Evolutionary conservation across 2,329 filamentous ascomycete species (phyloP).

Genomic region (Gnomoniopsis sp.): DNA sequence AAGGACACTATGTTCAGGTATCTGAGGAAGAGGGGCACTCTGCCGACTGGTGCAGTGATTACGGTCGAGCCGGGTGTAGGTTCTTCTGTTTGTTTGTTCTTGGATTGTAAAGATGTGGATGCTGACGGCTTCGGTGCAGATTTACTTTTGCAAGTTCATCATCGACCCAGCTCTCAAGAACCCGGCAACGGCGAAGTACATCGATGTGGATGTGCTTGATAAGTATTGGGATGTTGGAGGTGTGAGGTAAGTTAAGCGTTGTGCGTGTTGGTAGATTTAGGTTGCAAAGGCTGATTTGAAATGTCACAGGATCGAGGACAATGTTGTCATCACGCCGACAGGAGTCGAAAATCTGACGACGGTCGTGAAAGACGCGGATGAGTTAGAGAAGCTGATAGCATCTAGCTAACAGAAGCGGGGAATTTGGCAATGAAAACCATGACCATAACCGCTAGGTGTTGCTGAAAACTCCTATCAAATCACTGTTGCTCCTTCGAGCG

Average conservation of each 20-base stretch:
- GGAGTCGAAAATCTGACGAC: constrained; percentile 65
- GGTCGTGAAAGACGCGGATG: constrained; percentile 58
- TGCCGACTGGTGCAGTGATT: constrained; percentile 79
- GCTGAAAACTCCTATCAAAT: not conserved
- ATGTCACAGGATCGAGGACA: constrained; percentile 51
- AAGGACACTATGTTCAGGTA: constrained; percentile 83
- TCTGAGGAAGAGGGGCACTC: constrained; percentile 69
- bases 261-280: not conserved
- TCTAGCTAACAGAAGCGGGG: constrained; percentile 15
- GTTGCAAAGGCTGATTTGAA: not conserved
- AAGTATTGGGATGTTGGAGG: constrained; percentile 81
- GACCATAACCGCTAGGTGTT: not conserved
- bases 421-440: not conserved
- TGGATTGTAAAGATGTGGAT: not conserved
- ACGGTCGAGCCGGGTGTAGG: constrained; percentile 90
- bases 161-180: constrained; percentile 76
- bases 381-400: constrained; percentile 53
- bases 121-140: constrained; percentile 35
- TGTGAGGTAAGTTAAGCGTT: constrained; percentile 52
- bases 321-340: constrained; percentile 59
- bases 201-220: constrained; percentile 69
- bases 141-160: constrained; percentile 90
- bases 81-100: constrained; percentile 17
- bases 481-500: no score
- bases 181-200: constrained; percentile 69